Evolutionary conservation across 257 asterid species (phyloP), one percentile per base, ranked within the genome.

Genomic region (Fraxinus quadrangulata): DNA sequence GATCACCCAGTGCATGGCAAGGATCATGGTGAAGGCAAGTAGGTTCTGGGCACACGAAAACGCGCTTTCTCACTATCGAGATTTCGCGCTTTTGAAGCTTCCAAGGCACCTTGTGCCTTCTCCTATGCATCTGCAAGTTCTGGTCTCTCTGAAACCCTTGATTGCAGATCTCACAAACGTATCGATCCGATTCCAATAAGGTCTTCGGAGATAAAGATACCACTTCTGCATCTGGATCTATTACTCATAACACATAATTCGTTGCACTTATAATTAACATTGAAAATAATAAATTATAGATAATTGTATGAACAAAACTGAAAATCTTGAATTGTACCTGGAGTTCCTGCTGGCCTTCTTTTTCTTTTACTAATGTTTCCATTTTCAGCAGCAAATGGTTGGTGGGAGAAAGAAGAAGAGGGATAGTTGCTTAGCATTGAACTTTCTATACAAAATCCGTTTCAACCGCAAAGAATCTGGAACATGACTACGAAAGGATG

Each of bases 181-280:
- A 94, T 71, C 94, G 86, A 73, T 94, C 97, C 68, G 97, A 94
- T 83, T 94, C 98, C 34, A 94, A 70, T 0, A 94, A 81, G n/a
- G 98, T 92, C 72, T 88, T 90, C 0, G 98, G 98, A 0, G 98
- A 92, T 0, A 92, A 89, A 0, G 93, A 89, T 56, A 94, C 97
- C 70, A 94, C 98, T 75, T 94, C 97, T 3, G 97, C 98, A 81
- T 92, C 98, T 49, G 97, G 98, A 94, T 94, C 98, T 93, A 76
- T 23, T 84, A 84, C 24, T 67, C 81, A 73, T 88, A 86, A 77
- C 26, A 17, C 26, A 19, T 54, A 54, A 54, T 54, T 54, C 26
- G 6, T 54, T 10, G 12, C 3, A 54, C 26, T n/a, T 6, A 33
- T 34, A 49, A 70, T 30, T 59, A 10, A 17, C 37, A 23, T 12